Conservation (phyloP, 768 basidiomycete genomes). For the Rhodotorula taiwanensis region DNA sequence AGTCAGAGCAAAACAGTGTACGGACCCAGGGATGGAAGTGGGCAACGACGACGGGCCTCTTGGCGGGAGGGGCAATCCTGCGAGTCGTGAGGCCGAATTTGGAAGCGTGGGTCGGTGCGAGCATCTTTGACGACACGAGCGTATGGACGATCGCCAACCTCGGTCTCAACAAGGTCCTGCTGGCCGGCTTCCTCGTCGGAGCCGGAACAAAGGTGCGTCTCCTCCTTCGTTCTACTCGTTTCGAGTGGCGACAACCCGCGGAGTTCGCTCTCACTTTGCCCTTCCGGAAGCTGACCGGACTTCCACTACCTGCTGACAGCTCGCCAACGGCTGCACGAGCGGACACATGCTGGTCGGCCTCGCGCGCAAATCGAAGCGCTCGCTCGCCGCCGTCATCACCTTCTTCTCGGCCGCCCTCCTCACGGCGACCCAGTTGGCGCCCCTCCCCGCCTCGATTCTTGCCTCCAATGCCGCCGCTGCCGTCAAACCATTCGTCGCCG, state of each 20-base stretch:
- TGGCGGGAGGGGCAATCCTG: constrained; percentile 2
- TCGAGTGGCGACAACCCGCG: not conserved
- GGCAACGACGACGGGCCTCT: not conserved
- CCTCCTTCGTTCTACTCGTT: too few relatives aligned
- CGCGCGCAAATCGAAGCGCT: constrained; percentile 44
- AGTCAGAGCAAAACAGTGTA: not conserved
- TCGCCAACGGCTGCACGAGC: constrained; percentile 45
- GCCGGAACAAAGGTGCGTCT: constrained; percentile 44
- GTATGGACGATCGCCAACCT: constrained; percentile 24
- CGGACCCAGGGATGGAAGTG: constrained; percentile 1
- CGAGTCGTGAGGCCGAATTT: not conserved
- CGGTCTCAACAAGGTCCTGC: constrained; percentile 19
- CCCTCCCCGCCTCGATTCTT: too few relatives aligned
- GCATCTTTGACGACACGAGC: constrained; percentile 20
- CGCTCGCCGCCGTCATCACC: constrained; percentile 42
- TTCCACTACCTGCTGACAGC: constrained; percentile 27
- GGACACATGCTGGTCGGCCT: constrained; percentile 48
- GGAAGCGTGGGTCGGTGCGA: not conserved
- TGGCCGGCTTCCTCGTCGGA: constrained; percentile 44
- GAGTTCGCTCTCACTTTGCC: not conserved
- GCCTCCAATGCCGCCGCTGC: not conserved
- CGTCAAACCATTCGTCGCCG: too few relatives aligned
- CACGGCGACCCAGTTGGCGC: not conserved
- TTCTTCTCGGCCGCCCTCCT: constrained; percentile 26
- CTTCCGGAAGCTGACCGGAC: not conserved